A percentile compares a stretch with the other conserved stretches of the same genome.
These are phyloP conservation scores for Corylus americana DNA, from an alignment of 306 rosid species.

Conservation along the genomic window DNA sequence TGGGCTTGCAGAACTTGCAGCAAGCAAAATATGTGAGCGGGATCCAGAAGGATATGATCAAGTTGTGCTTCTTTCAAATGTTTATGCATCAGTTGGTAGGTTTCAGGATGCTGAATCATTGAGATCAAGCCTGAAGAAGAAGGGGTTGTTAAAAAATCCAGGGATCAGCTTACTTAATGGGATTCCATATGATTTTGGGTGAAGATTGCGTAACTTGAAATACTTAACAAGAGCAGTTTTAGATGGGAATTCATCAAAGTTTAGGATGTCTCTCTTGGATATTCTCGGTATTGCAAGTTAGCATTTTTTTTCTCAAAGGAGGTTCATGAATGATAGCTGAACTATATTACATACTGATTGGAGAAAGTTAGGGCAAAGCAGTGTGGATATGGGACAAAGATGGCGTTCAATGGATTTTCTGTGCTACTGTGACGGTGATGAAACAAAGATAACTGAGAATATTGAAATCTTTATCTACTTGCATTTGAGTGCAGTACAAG, in stretches of 20 bases:
- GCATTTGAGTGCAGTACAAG: not conserved
- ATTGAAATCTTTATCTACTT: not conserved
- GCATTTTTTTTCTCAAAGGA: not conserved
- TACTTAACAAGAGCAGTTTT: not conserved
- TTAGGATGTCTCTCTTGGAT: too few species aligned
- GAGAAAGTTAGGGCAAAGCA: too few species aligned
- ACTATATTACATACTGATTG: not conserved
- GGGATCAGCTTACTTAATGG: conserved; percentile 13
- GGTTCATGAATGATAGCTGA: not conserved
- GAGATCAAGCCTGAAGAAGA: conserved; percentile 1
- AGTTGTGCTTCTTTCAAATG: conserved; percentile 19
- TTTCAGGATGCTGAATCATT: conserved; percentile 23
- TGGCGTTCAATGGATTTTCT: too few species aligned
- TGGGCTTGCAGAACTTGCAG: conserved; percentile 17
- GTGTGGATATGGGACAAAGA: too few species aligned
- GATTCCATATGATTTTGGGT: not conserved
- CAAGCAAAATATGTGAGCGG: not conserved
- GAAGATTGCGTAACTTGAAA: not conserved
- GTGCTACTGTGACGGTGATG: too few species aligned
- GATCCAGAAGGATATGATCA: conserved; percentile 5
- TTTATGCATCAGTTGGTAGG: conserved; percentile 23
- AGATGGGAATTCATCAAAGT: too few species aligned
- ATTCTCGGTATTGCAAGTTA: too few species aligned
- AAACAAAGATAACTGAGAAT: not conserved
- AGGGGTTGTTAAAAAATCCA: conserved; percentile 7